Percentiles rank a stretch among this genome's conserved stretches.
These are phyloP conservation scores for Elsinoe ampelina DNA, from an alignment of 2,329 filamentous ascomycete species.

Conservation along the genomic window DNA sequence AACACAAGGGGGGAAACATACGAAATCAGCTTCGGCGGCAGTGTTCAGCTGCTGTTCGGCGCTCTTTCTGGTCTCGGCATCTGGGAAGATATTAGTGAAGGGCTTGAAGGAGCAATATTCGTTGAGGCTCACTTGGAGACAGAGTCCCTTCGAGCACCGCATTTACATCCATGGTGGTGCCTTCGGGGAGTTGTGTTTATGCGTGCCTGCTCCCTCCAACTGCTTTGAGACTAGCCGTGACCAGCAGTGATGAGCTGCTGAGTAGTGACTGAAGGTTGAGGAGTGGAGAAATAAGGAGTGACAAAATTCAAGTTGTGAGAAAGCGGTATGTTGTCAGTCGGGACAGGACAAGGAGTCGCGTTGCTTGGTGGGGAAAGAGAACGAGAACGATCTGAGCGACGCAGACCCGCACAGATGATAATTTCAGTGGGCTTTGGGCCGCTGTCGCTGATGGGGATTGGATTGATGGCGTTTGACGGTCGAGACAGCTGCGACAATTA, in stretches of 20 bases:
- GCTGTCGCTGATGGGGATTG: neutral
- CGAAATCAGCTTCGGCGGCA: slow-evolving; percentile 91
- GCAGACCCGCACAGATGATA: slow-evolving; percentile 12
- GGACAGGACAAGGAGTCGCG: slow-evolving; percentile 4
- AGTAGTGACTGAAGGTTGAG: neutral
- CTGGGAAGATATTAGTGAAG: slow-evolving; percentile 41
- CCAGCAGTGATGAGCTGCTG: neutral
- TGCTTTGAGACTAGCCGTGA: neutral
- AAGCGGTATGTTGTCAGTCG: slow-evolving; percentile 8
- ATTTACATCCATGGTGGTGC: slow-evolving; percentile 87
- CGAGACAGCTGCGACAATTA: neutral
- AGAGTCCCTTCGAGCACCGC: slow-evolving; percentile 95
- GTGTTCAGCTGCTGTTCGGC: slow-evolving; percentile 91
- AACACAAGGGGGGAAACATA: slow-evolving; percentile 44
- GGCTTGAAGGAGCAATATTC: neutral
- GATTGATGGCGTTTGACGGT: neutral
- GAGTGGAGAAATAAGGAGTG: slow-evolving; percentile 1
- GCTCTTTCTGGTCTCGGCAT: slow-evolving; percentile 78
- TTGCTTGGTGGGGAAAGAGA: slow-evolving; percentile 13
- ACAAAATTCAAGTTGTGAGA: neutral
- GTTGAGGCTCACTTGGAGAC: slow-evolving; percentile 46
- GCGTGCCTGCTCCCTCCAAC: neutral
- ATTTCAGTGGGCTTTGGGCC: slow-evolving; percentile 3
- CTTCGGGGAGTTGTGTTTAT: slow-evolving; percentile 5
- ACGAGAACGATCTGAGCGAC: neutral